Percentiles rank a stretch among this genome's conserved stretches.
Evolutionary conservation across 495 filamentous ascomycete species (phyloP).

Genomic region (Parachaetomium inaequale): DNA sequence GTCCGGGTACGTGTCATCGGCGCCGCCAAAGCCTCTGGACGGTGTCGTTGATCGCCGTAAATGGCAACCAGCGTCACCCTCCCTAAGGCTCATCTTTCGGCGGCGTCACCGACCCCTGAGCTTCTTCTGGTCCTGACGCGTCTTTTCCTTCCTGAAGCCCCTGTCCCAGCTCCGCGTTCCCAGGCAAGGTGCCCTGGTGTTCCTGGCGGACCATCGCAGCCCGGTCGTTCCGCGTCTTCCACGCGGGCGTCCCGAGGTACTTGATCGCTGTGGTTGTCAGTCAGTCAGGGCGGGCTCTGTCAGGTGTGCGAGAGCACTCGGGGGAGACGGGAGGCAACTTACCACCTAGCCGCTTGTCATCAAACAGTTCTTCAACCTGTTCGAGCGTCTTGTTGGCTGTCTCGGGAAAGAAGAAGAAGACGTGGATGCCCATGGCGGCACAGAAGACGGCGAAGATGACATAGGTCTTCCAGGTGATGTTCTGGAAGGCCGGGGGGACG

Average conservation of each 20-base stretch:
- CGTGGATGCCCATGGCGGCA: slow-evolving; percentile 65
- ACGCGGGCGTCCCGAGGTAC: slow-evolving; percentile 63
- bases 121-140: too few species aligned
- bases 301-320: too few species aligned
- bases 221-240: slow-evolving; percentile 57
- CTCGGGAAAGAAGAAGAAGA: slow-evolving; percentile 81
- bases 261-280: slow-evolving; percentile 46
- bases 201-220: slow-evolving; percentile 30
- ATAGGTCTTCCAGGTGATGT: slow-evolving; percentile 71
- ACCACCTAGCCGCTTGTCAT: slow-evolving; percentile 36
- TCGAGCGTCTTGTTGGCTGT: slow-evolving; percentile 79
- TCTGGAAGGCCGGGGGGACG: slow-evolving; percentile 69
- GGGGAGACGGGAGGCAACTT: slow-evolving; percentile 4
- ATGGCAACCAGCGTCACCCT: too few species aligned
- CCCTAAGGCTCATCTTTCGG: neutral
- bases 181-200: neutral
- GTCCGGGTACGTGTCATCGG: too few species aligned
- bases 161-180: neutral
- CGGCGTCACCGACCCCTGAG: too few species aligned
- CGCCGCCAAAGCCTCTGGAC: too few species aligned
- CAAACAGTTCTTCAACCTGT: slow-evolving; percentile 70
- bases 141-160: neutral
- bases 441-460: slow-evolving; percentile 75
- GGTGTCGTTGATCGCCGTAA: too few species aligned
- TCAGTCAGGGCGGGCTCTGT: too few species aligned